These are phyloP conservation scores for Tricholoma furcatifolium DNA, from an alignment of 768 basidiomycete species.

Conservation along the genomic window DNA sequence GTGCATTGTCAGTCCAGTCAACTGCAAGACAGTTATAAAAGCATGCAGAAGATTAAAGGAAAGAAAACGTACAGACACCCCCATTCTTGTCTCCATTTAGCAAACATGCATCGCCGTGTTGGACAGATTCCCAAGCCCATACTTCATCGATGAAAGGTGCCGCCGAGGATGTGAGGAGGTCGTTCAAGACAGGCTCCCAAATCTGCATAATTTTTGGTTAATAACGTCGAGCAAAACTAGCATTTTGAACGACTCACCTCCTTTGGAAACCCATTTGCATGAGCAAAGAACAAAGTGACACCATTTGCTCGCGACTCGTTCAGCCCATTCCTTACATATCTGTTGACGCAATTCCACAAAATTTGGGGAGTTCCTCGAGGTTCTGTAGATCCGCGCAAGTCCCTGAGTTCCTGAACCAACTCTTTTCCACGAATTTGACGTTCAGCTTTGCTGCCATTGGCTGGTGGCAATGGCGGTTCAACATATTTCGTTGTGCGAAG, in stretches of 20 bases:
- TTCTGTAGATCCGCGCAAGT: constrained; percentile 28
- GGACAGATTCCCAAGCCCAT: constrained; percentile 81
- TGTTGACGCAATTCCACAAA: constrained; percentile 73
- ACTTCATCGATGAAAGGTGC: constrained; percentile 54
- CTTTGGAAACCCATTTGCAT: constrained; percentile 88
- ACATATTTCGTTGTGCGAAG: constrained; percentile 44
- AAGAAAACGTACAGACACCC: constrained; percentile 50
- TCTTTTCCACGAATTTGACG: constrained; percentile 24
- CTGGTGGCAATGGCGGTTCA: constrained; percentile 28
- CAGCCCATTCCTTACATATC: constrained; percentile 51
- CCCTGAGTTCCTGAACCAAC: constrained; percentile 23
- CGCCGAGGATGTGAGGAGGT: constrained; percentile 46
- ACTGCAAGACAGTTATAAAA: constrained; percentile 35
- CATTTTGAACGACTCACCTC: constrained; percentile 52
- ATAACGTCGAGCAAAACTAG: background rate
- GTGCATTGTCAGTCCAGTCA: constrained; percentile 75
- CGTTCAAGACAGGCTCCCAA: constrained; percentile 69
- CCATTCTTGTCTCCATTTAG: constrained; percentile 61
- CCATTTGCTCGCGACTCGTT: constrained; percentile 32
- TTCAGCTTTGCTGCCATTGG: constrained; percentile 35
- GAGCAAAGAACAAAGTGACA: constrained; percentile 72
- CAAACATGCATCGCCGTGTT: constrained; percentile 83
- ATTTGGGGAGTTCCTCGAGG: constrained; percentile 39
- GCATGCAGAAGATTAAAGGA: background rate
- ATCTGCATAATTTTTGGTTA: constrained; percentile 42